Evolutionary conservation across 371 early-diverging fungal genomes (phyloP), one percentile per base, ranked within the genome.

Genomic region (Sporodiniella umbellata): DNA sequence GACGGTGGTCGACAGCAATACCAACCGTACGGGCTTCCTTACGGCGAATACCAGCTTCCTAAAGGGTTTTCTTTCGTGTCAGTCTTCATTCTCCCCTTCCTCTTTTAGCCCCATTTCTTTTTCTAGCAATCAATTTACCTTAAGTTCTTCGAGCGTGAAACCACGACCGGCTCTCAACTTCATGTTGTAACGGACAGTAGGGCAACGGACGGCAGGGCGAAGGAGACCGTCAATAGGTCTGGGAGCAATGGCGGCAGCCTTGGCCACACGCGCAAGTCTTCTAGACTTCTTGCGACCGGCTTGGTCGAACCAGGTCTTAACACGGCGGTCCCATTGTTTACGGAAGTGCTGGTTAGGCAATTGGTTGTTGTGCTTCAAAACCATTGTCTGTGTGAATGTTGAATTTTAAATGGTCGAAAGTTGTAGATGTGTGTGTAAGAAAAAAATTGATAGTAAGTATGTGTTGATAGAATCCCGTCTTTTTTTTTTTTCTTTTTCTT

Each of bases 261-360:
- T 99, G 77, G 87, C 84, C 70, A 87, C 78, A 66, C 99, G 89
- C 54, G 83, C 83, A 46, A 88, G 72, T 58, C 94, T 84, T 69
- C 99, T 85, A 62, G 90, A 78, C 81, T 87, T 86, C 87, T 94
- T 95, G 69, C 90, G 90, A 59, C 93, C 94, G 63, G 99, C 92
- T 83, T 99, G 99, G 82, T 98, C 87, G 86, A 99, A 99, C 98
- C 99, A 99, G 63, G 97, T 97, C 88, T 92, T 93, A 62, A 98
- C 97, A 66, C 92, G 94, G 59, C 81, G 75, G 77, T 95, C 90
- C 93, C 99, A 97, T 82, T 97, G 92, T 90, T 99, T 99, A 79
- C 93, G 97, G 90, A 98, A 96, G 75, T 99, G 99, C 71, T 78
- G 85, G 81, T 95, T 97, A 80, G 96, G 98, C 81, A 99, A 80